Evolutionary conservation across 2,329 filamentous ascomycete species (phyloP), one percentile per base, ranked within the genome.

Genomic region (Parastagonospora avenae): DNA sequence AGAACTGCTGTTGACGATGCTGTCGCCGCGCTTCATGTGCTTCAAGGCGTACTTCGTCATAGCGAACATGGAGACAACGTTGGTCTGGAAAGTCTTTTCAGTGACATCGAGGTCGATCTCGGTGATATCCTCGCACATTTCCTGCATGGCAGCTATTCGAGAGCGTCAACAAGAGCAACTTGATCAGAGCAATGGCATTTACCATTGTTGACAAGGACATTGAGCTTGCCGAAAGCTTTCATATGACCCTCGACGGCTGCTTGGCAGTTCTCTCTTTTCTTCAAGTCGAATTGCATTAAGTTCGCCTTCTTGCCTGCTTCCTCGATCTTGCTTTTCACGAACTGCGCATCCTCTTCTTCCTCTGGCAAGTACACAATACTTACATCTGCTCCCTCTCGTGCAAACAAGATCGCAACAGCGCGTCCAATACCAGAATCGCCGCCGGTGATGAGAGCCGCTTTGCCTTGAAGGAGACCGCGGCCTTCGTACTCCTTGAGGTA

Each of bases 31-130:
- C 5, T 24, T 24, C 19, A 24, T 24, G 19, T 24, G 19, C 19
- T 24, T 24, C 19, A 24, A 24, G 5, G 19, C 76, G 65, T 91
- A 90, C 71, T 92, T 93, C 49, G 88, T 81, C 30, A 92, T 78
- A 74, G 85, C 92, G 78, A 91, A 92, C 77, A 84, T 87, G 8
- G 87, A 82, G 72, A 92, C 86, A 64, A 93, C 90, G 74, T 92
- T 93, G 32, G 85, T 89, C 70, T 89, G 19, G 77, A 85, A 87
- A 0, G 79, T 81, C 56, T 78, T 80, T 54, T 84, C 80, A 0
- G 85, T 24, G 0, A 77, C 71, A 11, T 81, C 76, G 1, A 86
- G 74, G 61, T 84, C 76, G 27, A 83, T 84, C 1, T 85, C 76
- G 5, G 74, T 71, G 15, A 85, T 77, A 29, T 84, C 76, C 5